phyloP scores from a whole-genome alignment of 108 stramenopile genomes.

The Cylindrotheca fusiformis region DNA sequence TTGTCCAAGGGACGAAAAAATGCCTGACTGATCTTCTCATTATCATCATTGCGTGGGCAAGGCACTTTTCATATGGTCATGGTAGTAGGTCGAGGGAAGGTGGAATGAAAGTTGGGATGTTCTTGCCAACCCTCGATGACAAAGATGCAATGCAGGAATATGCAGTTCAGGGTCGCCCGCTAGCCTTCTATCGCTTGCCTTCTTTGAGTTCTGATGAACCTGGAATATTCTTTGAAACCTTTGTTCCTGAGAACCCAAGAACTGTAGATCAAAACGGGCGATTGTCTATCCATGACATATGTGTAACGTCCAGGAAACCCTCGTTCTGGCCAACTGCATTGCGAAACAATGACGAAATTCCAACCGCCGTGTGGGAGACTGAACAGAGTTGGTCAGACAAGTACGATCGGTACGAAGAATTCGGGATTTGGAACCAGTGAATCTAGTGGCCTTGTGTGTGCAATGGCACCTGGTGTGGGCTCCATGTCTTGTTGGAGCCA shows the following conservation, averaged over 20 bases:
- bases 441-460: too few relatives aligned
- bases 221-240: constrained; percentile 6
- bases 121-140: background rate
- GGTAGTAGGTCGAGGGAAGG: background rate
- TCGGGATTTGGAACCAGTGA: too few relatives aligned
- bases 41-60: background rate
- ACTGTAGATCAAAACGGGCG: too few relatives aligned
- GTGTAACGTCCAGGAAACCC: too few relatives aligned
- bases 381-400: too few relatives aligned
- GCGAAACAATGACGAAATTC: too few relatives aligned
- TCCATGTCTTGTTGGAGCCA: constrained; percentile 1
- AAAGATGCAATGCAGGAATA: background rate
- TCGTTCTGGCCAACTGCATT: too few relatives aligned
- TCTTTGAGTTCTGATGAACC: constrained; percentile 8
- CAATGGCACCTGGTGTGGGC: too few relatives aligned
- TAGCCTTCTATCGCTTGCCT: background rate
- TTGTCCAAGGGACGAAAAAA: background rate
- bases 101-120: background rate
- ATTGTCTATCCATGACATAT: too few relatives aligned
- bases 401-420: too few relatives aligned
- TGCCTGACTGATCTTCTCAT: background rate
- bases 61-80: background rate
- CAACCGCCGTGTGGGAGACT: too few relatives aligned
- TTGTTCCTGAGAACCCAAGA: constrained; percentile 15
- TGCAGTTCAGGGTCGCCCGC: constrained; percentile 1